Evolutionary conservation across 305 asterid species (phyloP).

Genomic region (Fraxinus ornus): DNA sequence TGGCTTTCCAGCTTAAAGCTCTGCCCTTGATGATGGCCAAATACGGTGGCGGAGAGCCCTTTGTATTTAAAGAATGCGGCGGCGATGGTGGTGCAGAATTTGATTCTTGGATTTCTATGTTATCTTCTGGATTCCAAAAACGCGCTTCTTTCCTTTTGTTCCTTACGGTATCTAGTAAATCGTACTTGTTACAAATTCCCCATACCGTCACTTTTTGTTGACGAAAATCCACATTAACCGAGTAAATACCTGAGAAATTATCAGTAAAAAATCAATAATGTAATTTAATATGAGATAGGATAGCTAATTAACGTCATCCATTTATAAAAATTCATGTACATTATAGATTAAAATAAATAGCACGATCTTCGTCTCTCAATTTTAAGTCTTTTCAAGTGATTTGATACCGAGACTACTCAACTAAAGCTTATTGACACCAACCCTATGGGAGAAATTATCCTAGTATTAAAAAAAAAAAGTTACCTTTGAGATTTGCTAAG

Average conservation of each 20-base stretch:
- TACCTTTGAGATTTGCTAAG: slow-evolving; percentile 76
- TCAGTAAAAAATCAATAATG: not conserved
- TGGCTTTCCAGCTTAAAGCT: slow-evolving; percentile 46
- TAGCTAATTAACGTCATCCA: not conserved
- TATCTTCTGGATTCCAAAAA: slow-evolving; percentile 56
- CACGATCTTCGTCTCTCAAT: not conserved
- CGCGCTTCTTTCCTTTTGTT: slow-evolving; percentile 60
- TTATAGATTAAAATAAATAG: not conserved
- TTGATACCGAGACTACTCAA: too few species aligned
- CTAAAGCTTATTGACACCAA: not conserved
- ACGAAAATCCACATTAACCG: slow-evolving; percentile 55
- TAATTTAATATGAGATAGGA: not conserved
- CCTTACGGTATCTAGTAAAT: slow-evolving; percentile 41
- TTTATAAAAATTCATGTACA: not conserved
- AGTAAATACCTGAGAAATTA: slow-evolving; percentile 56
- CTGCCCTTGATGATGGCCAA: slow-evolving; percentile 43
- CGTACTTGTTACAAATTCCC: slow-evolving; percentile 84
- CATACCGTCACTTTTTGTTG: slow-evolving; percentile 76
- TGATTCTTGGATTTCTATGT: slow-evolving; percentile 14
- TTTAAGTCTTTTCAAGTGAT: too few species aligned
- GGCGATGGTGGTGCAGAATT: slow-evolving; percentile 36
- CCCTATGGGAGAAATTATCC: not conserved
- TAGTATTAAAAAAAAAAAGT: not conserved
- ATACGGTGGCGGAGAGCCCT: slow-evolving; percentile 23
- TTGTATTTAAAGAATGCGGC: slow-evolving; percentile 9